Percentiles rank a stretch among this genome's conserved stretches.
These are phyloP conservation scores for Coemansia sp. DNA, from an alignment of 192 early-diverging fungal species.

Conservation along the genomic window DNA sequence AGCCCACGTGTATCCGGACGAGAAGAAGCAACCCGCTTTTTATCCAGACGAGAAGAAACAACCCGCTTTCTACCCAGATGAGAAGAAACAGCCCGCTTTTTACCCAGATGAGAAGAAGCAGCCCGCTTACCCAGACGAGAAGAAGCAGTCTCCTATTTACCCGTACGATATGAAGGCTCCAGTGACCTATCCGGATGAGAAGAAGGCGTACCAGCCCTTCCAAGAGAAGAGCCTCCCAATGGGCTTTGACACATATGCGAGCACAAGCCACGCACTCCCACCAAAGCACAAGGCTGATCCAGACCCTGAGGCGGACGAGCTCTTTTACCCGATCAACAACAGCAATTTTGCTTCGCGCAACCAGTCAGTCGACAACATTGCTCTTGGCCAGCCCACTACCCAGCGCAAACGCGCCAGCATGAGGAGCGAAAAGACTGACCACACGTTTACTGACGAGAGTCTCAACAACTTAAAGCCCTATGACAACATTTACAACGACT, in stretches of 20 bases:
- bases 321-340: conserved; percentile 4
- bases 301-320: conserved; percentile 2
- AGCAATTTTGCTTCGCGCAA: conserved; percentile 2
- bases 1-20: conserved; percentile 9
- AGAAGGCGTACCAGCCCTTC: not conserved
- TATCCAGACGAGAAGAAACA: conserved; percentile 26
- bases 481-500: conserved; percentile 5
- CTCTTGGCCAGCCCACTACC: not conserved
- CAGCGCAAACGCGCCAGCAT: not conserved
- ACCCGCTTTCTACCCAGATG: conserved; percentile 8
- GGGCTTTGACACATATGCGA: conserved; percentile 6
- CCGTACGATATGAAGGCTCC: not conserved
- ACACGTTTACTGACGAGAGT: conserved; percentile 1
- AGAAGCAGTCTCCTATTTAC: not conserved
- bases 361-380: not conserved
- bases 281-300: not conserved
- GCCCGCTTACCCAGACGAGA: conserved; percentile 11
- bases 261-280: conserved; percentile 2
- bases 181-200: not conserved
- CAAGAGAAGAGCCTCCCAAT: conserved; percentile 1
- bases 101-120: conserved; percentile 14
- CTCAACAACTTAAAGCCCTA: not conserved
- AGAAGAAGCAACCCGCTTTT: conserved; percentile 14
- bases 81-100: conserved; percentile 4
- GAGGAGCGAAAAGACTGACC: not conserved